Evolutionary conservation across 75 land plant species (phyloP).

Genomic region (Cunninghamia lanceolata): DNA sequence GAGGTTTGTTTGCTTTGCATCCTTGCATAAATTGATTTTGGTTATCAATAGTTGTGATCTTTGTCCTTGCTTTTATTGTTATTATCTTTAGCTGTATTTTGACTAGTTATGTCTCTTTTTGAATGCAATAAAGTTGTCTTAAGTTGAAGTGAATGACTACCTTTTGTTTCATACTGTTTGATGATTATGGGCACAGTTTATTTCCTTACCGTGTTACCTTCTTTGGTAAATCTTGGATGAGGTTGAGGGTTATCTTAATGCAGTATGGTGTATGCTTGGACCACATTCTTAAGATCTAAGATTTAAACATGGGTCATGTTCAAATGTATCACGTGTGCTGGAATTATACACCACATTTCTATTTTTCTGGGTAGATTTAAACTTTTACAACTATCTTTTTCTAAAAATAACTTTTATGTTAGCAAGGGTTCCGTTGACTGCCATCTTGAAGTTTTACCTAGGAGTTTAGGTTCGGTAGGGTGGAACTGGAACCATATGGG

Average conservation of each 20-base stretch:
- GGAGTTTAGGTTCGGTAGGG: background rate
- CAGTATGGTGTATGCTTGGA: background rate
- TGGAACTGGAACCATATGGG: background rate
- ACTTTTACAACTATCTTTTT: background rate
- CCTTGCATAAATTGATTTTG: background rate
- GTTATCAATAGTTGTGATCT: background rate
- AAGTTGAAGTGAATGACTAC: background rate
- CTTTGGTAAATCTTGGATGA: background rate
- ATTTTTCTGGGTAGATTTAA: background rate
- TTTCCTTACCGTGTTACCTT: background rate
- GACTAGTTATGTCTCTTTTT: background rate
- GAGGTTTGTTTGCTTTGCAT: slow-evolving; percentile 18
- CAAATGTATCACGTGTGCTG: background rate
- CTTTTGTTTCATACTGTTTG: background rate
- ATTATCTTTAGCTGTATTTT: background rate
- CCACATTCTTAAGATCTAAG: background rate
- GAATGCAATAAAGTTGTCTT: background rate
- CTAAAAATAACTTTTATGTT: background rate
- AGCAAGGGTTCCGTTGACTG: background rate
- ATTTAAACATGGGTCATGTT: background rate
- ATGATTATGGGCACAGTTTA: background rate
- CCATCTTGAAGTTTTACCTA: background rate
- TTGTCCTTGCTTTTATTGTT: background rate
- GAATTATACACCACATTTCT: background rate
- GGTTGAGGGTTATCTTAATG: background rate